phyloP scores from a whole-genome alignment of 1,139 yeast genomes.

The Magnusiomyces ingens region DNA sequence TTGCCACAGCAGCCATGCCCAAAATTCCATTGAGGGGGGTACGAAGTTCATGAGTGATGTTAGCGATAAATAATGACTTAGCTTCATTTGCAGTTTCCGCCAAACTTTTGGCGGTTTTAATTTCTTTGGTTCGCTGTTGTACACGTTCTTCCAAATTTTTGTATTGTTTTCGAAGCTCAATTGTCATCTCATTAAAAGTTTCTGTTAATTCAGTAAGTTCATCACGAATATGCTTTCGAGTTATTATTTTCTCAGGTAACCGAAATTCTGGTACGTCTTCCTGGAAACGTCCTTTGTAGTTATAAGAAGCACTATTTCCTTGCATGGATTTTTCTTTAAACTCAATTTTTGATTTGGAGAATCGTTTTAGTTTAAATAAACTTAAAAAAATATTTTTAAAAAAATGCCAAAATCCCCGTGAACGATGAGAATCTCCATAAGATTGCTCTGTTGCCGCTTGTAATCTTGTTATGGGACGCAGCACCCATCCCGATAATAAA shows the following conservation, averaged over 20 bases:
- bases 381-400: background rate
- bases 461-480: conserved; percentile 71
- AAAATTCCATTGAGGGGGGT: conserved; percentile 89
- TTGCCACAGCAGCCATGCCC: conserved; percentile 90
- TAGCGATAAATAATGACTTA: conserved; percentile 87
- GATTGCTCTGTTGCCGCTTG: conserved; percentile 78
- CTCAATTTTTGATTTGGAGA: background rate
- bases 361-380: background rate
- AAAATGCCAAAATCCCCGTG: background rate
- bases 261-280: conserved; percentile 20
- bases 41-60: conserved; percentile 85
- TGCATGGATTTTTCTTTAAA: background rate
- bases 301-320: background rate
- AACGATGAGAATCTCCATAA: background rate
- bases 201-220: conserved; percentile 86
- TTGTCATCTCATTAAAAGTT: conserved; percentile 89
- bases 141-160: conserved; percentile 83
- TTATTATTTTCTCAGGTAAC: conserved; percentile 30
- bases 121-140: conserved; percentile 72
- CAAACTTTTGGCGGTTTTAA: conserved; percentile 45
- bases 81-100: conserved; percentile 79
- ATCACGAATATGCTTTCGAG: conserved; percentile 47
- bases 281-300: background rate
- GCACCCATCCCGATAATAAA: conserved; percentile 81
- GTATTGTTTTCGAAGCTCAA: conserved; percentile 80